Conservation (phyloP, 805 yeast species). For the Metschnikowia hibisci region DNA sequence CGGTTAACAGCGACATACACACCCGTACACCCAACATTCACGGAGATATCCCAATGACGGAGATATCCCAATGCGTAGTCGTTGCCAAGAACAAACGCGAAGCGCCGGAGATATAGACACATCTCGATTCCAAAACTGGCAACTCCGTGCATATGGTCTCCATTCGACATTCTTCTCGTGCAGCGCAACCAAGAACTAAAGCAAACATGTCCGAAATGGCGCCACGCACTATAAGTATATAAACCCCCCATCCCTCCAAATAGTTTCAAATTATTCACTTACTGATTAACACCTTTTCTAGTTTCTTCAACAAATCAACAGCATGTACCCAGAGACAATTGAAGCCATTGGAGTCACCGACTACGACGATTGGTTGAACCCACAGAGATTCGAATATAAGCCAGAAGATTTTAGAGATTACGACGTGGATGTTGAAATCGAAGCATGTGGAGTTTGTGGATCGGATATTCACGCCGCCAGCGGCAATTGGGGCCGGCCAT, state of each 20-base stretch:
- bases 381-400: constrained; percentile 16
- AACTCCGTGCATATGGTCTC: too few species aligned
- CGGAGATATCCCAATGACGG: too few species aligned
- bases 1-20: not conserved
- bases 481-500: constrained; percentile 47
- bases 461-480: constrained; percentile 51
- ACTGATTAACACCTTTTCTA: not conserved
- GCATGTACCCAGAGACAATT: constrained; percentile 18
- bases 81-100: too few species aligned
- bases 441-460: constrained; percentile 45
- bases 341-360: constrained; percentile 18
- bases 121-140: too few species aligned
- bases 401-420: constrained; percentile 19
- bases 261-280: too few species aligned
- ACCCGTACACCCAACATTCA: too few species aligned
- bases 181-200: too few species aligned
- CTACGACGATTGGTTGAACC: constrained; percentile 19
- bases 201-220: not conserved
- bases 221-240: not conserved
- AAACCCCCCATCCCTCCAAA: not conserved
- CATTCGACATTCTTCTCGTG: too few species aligned
- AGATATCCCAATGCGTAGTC: too few species aligned
- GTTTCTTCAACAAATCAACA: not conserved
- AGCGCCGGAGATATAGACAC: too few species aligned
- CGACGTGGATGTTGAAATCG: constrained; percentile 17